Evolutionary conservation across 1,284 basidiomycete species (phyloP).

Genomic region (Cryptococcus sp.): DNA sequence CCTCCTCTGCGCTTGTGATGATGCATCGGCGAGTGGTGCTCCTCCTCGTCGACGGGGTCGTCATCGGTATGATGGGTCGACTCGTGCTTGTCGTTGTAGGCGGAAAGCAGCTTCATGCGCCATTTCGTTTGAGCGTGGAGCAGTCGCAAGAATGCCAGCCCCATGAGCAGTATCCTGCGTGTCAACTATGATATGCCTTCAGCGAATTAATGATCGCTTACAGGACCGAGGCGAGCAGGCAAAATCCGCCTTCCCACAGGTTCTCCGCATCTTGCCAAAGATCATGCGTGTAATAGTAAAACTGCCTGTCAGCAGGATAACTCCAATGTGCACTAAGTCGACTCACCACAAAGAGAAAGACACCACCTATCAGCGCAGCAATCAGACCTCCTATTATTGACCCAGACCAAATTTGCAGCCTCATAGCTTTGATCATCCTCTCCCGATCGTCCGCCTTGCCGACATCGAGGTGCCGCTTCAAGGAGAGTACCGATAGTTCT

Average conservation of each 20-base stretch:
- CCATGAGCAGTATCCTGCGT: slow-evolving; percentile 53
- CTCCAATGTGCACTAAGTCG: not conserved
- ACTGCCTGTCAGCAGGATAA: slow-evolving; percentile 19
- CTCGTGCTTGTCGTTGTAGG: slow-evolving; percentile 55
- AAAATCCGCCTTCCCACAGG: slow-evolving; percentile 61
- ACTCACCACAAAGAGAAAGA: slow-evolving; percentile 47
- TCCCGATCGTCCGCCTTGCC: not conserved
- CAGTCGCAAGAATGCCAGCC: slow-evolving; percentile 67
- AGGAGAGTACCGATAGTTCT: not conserved
- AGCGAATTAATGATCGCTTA: slow-evolving; percentile 10
- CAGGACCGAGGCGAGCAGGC: slow-evolving; percentile 57
- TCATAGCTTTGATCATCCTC: slow-evolving; percentile 23
- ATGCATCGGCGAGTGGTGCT: not conserved
- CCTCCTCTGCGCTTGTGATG: slow-evolving; percentile 12
- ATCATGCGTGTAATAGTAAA: slow-evolving; percentile 50
- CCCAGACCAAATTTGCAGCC: slow-evolving; percentile 65
- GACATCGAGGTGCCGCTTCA: not conserved
- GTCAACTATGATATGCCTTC: not conserved
- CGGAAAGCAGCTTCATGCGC: slow-evolving; percentile 71
- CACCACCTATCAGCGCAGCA: slow-evolving; percentile 59
- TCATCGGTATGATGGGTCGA: not conserved
- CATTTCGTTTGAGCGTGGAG: slow-evolving; percentile 76
- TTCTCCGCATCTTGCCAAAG: slow-evolving; percentile 61
- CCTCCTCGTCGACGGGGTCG: not conserved
- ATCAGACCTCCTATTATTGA: slow-evolving; percentile 62